These are phyloP conservation scores for Musa troglodytarum DNA, from an alignment of 176 grass and related monocot species.

Conservation along the genomic window DNA sequence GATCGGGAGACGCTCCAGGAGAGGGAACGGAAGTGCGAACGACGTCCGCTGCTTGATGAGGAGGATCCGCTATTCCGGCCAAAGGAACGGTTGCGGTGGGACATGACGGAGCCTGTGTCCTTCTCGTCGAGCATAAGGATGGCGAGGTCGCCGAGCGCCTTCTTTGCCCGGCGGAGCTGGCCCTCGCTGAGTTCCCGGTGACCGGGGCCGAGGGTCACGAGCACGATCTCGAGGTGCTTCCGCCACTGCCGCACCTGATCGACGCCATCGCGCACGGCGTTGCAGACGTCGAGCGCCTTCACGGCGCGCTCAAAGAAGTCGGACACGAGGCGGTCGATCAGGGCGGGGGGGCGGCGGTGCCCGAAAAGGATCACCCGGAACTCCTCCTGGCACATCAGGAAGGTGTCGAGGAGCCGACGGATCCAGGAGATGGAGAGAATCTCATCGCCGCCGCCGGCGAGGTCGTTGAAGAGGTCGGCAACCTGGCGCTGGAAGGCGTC, in stretches of 20 bases:
- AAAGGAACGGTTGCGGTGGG: conserved; percentile 96
- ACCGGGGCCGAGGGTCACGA: conserved; percentile 32
- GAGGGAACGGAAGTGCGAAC: conserved; percentile 73
- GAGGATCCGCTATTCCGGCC: conserved; percentile 46
- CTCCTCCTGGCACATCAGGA: conserved; percentile 60
- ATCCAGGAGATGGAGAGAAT: conserved; percentile 61
- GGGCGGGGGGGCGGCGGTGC: conserved; percentile 22
- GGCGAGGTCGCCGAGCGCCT: conserved; percentile 72
- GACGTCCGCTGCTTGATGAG: conserved; percentile 18
- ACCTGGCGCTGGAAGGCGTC: conserved; percentile 69
- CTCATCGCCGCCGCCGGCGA: conserved; percentile 17
- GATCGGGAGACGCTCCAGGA: conserved; percentile 91
- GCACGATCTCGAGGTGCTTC: conserved; percentile 59
- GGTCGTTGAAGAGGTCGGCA: conserved; percentile 34
- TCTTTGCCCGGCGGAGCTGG: conserved; percentile 63
- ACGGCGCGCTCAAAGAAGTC: conserved; percentile 78
- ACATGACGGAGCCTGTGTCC: conserved; percentile 29
- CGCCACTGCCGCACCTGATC: conserved; percentile 75
- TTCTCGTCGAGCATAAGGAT: conserved; percentile 75
- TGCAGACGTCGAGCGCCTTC: conserved; percentile 90
- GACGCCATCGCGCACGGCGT: conserved; percentile 72
- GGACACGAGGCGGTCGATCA: conserved; percentile 30
- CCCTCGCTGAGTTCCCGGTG: conserved; percentile 35
- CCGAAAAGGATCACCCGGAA: conserved; percentile 39
- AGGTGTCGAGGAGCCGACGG: conserved; percentile 64